phyloP scores from a whole-genome alignment of 441 rosid species.

The Pelargonium myrrhifolium region DNA sequence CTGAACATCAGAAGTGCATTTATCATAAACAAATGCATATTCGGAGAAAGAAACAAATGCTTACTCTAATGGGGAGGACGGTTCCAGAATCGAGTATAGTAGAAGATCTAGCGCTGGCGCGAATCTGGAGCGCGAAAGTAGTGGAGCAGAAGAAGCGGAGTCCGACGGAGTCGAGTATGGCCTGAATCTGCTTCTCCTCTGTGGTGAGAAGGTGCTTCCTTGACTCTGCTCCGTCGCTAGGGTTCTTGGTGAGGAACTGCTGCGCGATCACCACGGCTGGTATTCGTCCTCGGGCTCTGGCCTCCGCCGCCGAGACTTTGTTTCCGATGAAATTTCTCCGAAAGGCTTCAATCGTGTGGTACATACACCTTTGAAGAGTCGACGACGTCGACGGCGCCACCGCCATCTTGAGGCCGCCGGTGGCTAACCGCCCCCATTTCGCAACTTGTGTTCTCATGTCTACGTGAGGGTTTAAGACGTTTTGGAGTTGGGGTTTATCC shows the following conservation, averaged over 20 bases:
- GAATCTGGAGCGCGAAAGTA: constrained; percentile 70
- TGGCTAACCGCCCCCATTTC: constrained; percentile 19
- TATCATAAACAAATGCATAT: constrained; percentile 6
- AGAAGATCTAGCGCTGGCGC: constrained; percentile 79
- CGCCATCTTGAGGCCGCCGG: constrained; percentile 13
- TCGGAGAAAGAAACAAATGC: neutral
- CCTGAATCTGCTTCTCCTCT: constrained; percentile 70
- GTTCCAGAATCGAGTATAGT: constrained; percentile 75
- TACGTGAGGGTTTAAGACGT: no score
- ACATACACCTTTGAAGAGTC: constrained; percentile 26
- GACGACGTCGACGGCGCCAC: constrained; percentile 10
- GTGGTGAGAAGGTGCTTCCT: constrained; percentile 70
- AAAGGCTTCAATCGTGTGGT: constrained; percentile 80
- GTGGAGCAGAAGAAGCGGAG: constrained; percentile 81
- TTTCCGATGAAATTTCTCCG: constrained; percentile 67
- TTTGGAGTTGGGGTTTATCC: no score
- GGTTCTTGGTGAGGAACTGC: constrained; percentile 37
- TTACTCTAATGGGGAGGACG: constrained; percentile 71
- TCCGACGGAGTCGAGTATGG: constrained; percentile 56
- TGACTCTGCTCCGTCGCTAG: constrained; percentile 32
- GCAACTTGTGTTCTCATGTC: constrained; percentile 11
- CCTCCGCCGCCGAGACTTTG: constrained; percentile 57
- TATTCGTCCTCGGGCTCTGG: constrained; percentile 67
- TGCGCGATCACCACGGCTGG: constrained; percentile 84
- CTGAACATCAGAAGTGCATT: no score